phyloP scores from a whole-genome alignment of 164 flowering plant species.

The Aristolochia californica region DNA sequence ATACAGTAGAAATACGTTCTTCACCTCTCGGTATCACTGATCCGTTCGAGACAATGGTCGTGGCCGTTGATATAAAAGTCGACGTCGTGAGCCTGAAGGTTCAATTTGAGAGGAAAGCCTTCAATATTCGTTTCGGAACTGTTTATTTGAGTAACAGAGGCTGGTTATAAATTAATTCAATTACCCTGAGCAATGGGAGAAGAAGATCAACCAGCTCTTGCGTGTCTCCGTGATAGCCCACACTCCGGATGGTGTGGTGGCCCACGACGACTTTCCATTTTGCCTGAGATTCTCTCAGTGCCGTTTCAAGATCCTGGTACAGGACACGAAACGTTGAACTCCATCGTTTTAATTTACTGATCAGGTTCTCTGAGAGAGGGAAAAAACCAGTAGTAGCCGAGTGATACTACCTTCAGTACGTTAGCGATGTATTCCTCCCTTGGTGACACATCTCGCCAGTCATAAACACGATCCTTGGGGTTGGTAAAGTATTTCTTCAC shows the following conservation, averaged over 20 bases:
- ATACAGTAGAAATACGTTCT: neutral
- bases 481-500: conserved; percentile 11
- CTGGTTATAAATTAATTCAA: neutral
- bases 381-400: too few relatives aligned
- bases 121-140: neutral
- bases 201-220: conserved; percentile 32
- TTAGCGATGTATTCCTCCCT: conserved; percentile 10
- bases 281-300: conserved; percentile 40
- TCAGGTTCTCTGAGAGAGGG: too few relatives aligned
- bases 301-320: conserved; percentile 39
- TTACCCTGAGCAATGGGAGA: conserved; percentile 53
- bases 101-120: too few relatives aligned
- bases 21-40: conserved; percentile 39
- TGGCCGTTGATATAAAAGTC: conserved; percentile 72
- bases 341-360: too few relatives aligned
- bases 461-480: conserved; percentile 13
- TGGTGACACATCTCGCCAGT: conserved; percentile 20
- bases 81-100: conserved; percentile 37
- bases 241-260: conserved; percentile 55
- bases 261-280: conserved; percentile 71
- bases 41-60: conserved; percentile 63
- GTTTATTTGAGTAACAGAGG: neutral
- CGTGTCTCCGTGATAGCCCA: conserved; percentile 51
- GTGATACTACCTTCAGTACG: conserved; percentile 15
- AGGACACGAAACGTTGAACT: too few relatives aligned